Percentiles rank a stretch among this genome's conserved stretches.
phyloP scores from a whole-genome alignment of 805 yeast genomes.

The Barnettozyma californica region DNA sequence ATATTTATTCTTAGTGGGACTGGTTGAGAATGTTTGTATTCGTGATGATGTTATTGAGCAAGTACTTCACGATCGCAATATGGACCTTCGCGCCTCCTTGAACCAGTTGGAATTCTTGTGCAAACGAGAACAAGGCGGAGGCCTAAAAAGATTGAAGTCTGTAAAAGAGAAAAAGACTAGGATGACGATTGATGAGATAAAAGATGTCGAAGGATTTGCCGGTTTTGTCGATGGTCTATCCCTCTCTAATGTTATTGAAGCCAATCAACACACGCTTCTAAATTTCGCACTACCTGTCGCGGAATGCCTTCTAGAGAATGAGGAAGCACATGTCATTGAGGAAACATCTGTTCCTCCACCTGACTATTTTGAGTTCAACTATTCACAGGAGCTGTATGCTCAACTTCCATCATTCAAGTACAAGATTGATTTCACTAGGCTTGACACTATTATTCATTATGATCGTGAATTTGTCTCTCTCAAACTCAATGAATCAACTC shows the following conservation, averaged over 20 bases:
- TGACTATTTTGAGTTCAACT: conserved; percentile 36
- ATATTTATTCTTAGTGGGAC: conserved; percentile 39
- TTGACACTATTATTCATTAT: conserved; percentile 2
- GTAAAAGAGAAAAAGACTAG: not conserved
- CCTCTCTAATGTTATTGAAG: conserved; percentile 11
- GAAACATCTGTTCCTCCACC: conserved; percentile 26
- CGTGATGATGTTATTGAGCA: conserved; percentile 26
- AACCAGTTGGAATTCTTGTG: conserved; percentile 26
- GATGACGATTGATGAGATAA: not conserved
- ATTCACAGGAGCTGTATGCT: conserved; percentile 20
- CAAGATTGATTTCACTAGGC: not conserved
- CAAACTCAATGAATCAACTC: conserved; percentile 9
- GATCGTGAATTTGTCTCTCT: conserved; percentile 16
- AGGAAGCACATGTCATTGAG: conserved; percentile 29
- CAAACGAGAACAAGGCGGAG: not conserved
- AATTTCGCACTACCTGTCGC: conserved; percentile 10
- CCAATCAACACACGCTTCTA: conserved; percentile 11
- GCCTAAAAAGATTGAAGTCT: not conserved
- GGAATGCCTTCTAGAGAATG: conserved; percentile 34
- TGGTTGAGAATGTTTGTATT: conserved; percentile 32
- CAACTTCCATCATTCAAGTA: conserved; percentile 9
- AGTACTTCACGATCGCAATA: conserved; percentile 24
- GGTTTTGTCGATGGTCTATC: conserved; percentile 11
- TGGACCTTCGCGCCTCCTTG: conserved; percentile 45
- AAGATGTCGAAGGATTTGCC: conserved; percentile 1